Conservation (phyloP, 306 rosid genomes). For the Vigna reflexopilosa region DNA sequence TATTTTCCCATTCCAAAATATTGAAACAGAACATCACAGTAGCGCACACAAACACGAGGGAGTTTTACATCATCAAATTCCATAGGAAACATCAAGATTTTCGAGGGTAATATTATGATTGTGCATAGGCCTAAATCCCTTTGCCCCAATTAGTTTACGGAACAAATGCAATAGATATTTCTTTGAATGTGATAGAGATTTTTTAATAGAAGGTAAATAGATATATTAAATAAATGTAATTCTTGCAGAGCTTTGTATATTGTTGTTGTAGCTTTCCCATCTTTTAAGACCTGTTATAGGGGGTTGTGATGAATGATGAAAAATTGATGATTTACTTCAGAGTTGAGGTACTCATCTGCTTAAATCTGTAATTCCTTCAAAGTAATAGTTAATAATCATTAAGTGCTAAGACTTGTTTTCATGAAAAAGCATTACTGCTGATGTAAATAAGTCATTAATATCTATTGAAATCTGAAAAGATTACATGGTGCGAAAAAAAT, state of each 20-base stretch:
- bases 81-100: slow-evolving; percentile 5
- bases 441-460: neutral
- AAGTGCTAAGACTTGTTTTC: neutral
- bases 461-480: neutral
- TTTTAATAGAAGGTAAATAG: slow-evolving; percentile 37
- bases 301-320: neutral
- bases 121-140: slow-evolving; percentile 30
- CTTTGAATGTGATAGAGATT: neutral
- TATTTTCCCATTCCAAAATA: neutral
- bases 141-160: slow-evolving; percentile 7
- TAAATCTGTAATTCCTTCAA: neutral
- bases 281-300: neutral
- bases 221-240: slow-evolving; percentile 24
- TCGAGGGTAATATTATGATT: slow-evolving; percentile 28
- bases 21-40: slow-evolving; percentile 22
- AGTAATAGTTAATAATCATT: neutral
- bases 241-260: slow-evolving; percentile 17
- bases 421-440: slow-evolving; percentile 8
- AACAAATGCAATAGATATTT: slow-evolving; percentile 10
- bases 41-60: slow-evolving; percentile 22
- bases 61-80: slow-evolving; percentile 22
- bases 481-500: too few relatives aligned
- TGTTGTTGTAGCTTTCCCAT: slow-evolving; percentile 31
- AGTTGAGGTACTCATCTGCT: slow-evolving; percentile 24
- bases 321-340: neutral